Evolutionary conservation across 768 basidiomycete genomes (phyloP).

Genomic region (Psilocybe cyanescens): DNA sequence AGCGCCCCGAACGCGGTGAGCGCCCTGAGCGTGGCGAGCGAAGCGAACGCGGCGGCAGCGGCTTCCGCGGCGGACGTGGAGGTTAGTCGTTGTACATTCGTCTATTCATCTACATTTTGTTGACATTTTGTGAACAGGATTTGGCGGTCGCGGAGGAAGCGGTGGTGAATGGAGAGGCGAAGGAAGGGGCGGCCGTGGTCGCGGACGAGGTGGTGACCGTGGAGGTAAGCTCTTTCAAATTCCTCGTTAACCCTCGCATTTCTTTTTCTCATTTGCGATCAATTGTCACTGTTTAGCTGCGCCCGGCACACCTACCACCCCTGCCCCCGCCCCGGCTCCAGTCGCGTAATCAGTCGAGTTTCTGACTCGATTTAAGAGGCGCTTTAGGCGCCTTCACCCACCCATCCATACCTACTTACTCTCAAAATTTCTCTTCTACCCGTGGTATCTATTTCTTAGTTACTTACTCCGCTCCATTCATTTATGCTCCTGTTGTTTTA

Average conservation of each 20-base stretch:
- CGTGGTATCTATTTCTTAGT: conserved; percentile 10
- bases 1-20: conserved; percentile 15
- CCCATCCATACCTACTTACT: not conserved
- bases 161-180: conserved; percentile 53
- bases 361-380: not conserved
- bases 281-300: conserved; percentile 8
- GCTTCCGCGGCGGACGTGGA: conserved; percentile 23
- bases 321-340: conserved; percentile 21
- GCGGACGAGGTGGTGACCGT: conserved; percentile 37
- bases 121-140: conserved; percentile 25
- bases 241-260: not conserved
- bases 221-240: conserved; percentile 20
- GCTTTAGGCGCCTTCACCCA: not conserved
- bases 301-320: conserved; percentile 16
- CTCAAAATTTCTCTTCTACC: not conserved
- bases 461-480: conserved; percentile 13
- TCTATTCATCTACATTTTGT: not conserved
- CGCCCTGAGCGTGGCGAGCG: not conserved
- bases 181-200: conserved; percentile 45
- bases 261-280: not conserved
- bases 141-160: conserved; percentile 33
- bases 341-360: conserved; percentile 16
- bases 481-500: conserved; percentile 13
- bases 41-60: conserved; percentile 14
- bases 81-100: not conserved